These are phyloP conservation scores for Leccinum sublutescens DNA, from an alignment of 768 basidiomycete genomes.

Conservation along the genomic window DNA sequence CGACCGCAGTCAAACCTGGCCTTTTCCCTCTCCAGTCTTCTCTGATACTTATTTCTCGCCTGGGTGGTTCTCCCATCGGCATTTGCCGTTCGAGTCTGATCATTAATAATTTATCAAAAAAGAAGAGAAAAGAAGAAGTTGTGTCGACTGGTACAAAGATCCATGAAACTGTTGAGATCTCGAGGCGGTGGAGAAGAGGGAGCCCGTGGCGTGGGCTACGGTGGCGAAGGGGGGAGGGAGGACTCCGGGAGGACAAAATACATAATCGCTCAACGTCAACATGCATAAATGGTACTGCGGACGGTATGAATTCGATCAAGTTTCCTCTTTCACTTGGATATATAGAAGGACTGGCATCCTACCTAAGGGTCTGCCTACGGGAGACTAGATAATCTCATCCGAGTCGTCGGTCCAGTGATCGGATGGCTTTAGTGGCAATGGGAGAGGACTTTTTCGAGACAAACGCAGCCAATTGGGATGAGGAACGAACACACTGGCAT, in stretches of 20 bases:
- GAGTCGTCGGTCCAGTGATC: no score
- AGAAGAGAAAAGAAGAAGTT: not conserved
- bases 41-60: no score
- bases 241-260: not conserved
- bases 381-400: no score
- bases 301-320: not conserved
- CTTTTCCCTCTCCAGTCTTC: no score
- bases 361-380: no score
- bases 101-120: not conserved
- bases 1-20: no score
- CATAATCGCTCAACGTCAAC: conserved; percentile 10
- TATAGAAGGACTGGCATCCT: no score
- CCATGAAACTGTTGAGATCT: not conserved
- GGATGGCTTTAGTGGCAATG: no score
- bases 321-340: not conserved
- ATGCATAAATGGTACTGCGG: not conserved
- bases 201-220: no score
- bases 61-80: no score
- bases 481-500: not conserved
- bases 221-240: no score
- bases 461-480: not conserved
- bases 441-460: not conserved
- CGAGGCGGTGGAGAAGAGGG: not conserved
- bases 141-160: not conserved
- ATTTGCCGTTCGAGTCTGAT: no score